Conservation (phyloP, 805 yeast genomes). For the Cyberlindnera saturnus region DNA sequence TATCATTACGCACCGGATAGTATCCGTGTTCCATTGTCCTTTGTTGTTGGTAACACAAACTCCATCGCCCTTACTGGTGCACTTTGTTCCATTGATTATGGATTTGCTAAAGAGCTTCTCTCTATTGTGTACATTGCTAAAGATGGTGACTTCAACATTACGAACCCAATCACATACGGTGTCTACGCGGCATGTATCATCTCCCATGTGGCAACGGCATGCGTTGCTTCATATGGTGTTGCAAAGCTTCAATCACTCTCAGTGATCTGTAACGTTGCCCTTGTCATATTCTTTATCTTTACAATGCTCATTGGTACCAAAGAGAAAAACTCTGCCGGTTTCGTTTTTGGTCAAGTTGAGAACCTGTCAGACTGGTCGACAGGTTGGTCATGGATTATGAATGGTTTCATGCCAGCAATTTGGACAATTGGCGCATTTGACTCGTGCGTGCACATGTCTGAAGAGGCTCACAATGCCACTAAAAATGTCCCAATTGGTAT, state of each 20-base stretch:
- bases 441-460: slow-evolving; percentile 66
- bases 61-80: slow-evolving; percentile 63
- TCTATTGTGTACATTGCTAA: slow-evolving; percentile 50
- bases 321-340: slow-evolving; percentile 36
- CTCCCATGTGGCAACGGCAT: slow-evolving; percentile 46
- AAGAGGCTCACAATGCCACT: slow-evolving; percentile 59
- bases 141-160: slow-evolving; percentile 51
- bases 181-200: slow-evolving; percentile 57
- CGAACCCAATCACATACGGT: slow-evolving; percentile 53
- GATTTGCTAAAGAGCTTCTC: slow-evolving; percentile 53
- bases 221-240: slow-evolving; percentile 48
- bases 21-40: slow-evolving; percentile 47
- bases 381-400: slow-evolving; percentile 48
- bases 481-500: slow-evolving; percentile 60
- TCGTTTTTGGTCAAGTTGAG: slow-evolving; percentile 46
- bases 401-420: slow-evolving; percentile 55
- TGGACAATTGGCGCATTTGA: slow-evolving; percentile 77
- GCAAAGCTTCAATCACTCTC: slow-evolving; percentile 58
- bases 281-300: slow-evolving; percentile 50
- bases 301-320: slow-evolving; percentile 59
- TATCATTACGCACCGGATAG: slow-evolving; percentile 57
- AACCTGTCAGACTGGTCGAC: slow-evolving; percentile 47
- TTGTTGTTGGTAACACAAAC: slow-evolving; percentile 61
- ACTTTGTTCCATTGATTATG: slow-evolving; percentile 62
- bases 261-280: slow-evolving; percentile 44